Conservation (phyloP, 805 yeast genomes). For the Yamadazyma tumulicola region DNA sequence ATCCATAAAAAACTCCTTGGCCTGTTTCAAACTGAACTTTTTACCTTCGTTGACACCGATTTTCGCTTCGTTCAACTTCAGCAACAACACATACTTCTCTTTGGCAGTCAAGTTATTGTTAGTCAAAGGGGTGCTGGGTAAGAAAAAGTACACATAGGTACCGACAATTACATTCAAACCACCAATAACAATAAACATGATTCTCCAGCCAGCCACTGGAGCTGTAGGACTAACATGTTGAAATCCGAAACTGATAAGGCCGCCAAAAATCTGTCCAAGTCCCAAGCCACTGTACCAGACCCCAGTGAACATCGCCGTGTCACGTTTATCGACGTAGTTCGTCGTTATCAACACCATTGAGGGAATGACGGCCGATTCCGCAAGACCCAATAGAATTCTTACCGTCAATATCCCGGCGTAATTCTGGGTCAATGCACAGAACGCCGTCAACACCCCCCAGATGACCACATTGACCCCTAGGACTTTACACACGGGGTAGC, state of each 20-base stretch:
- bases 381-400: slow-evolving; percentile 17
- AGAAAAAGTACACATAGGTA: slow-evolving; percentile 13
- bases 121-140: slow-evolving; percentile 18
- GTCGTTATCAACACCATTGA: slow-evolving; percentile 21
- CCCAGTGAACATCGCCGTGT: slow-evolving; percentile 20
- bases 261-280: slow-evolving; percentile 19
- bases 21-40: slow-evolving; percentile 14
- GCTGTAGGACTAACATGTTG: slow-evolving; percentile 14
- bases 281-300: slow-evolving; percentile 22
- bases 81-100: slow-evolving; percentile 16
- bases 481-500: slow-evolving; percentile 35
- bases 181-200: slow-evolving; percentile 20
- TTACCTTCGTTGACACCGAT: slow-evolving; percentile 14
- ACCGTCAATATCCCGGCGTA: slow-evolving; percentile 18
- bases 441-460: slow-evolving; percentile 30
- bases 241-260: slow-evolving; percentile 16
- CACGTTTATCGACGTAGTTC: slow-evolving; percentile 20
- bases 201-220: slow-evolving; percentile 16
- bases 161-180: slow-evolving; percentile 16
- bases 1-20: slow-evolving; percentile 14
- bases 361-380: slow-evolving; percentile 22
- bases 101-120: slow-evolving; percentile 15
- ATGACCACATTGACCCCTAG: slow-evolving; percentile 25
- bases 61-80: slow-evolving; percentile 14
- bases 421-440: slow-evolving; percentile 37